Percentiles rank a stretch among this genome's conserved stretches.
These are phyloP conservation scores for Phoma herbarum DNA, from an alignment of 2,329 filamentous ascomycete genomes.

Conservation along the genomic window DNA sequence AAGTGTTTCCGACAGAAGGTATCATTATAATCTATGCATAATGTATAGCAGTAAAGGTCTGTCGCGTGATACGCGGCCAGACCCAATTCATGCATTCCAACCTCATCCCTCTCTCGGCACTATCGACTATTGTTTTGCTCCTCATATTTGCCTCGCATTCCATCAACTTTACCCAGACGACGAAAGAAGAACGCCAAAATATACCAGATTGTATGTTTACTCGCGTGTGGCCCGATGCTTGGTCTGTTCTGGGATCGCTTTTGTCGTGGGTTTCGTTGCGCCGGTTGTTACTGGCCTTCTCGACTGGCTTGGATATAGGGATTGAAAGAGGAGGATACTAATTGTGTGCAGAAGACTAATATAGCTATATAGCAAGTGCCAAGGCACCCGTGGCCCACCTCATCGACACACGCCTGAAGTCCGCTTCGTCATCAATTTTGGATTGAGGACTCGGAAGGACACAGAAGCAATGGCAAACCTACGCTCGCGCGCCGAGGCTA, in stretches of 20 bases:
- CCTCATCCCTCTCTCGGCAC: conserved; percentile 35
- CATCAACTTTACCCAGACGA: conserved; percentile 47
- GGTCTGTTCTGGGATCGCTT: conserved; percentile 25
- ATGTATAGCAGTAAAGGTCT: conserved; percentile 1
- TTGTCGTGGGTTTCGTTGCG: conserved; percentile 31
- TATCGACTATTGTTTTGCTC: conserved; percentile 35
- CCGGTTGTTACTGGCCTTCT: conserved; percentile 26
- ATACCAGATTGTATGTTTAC: conserved; percentile 47
- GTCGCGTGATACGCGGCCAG: conserved; percentile 21
- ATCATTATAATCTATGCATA: conserved; percentile 11
- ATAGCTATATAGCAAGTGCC: conserved; percentile 3
- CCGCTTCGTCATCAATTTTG: not conserved
- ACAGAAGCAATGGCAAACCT: conserved; percentile 20
- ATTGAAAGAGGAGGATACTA: conserved; percentile 32
- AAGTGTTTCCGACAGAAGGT: conserved; percentile 2
- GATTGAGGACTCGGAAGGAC: not conserved
- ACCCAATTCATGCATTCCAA: conserved; percentile 35
- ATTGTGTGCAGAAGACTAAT: conserved; percentile 7
- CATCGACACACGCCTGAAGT: not conserved
- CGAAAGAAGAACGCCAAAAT: conserved; percentile 39
- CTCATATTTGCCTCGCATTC: conserved; percentile 50
- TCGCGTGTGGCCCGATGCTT: conserved; percentile 22
- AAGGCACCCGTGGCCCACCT: not conserved
- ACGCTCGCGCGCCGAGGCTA: conserved; percentile 19
- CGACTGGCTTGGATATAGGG: conserved; percentile 5